Conservation (phyloP, 768 basidiomycete genomes). For the Lactarius deliciosus region DNA sequence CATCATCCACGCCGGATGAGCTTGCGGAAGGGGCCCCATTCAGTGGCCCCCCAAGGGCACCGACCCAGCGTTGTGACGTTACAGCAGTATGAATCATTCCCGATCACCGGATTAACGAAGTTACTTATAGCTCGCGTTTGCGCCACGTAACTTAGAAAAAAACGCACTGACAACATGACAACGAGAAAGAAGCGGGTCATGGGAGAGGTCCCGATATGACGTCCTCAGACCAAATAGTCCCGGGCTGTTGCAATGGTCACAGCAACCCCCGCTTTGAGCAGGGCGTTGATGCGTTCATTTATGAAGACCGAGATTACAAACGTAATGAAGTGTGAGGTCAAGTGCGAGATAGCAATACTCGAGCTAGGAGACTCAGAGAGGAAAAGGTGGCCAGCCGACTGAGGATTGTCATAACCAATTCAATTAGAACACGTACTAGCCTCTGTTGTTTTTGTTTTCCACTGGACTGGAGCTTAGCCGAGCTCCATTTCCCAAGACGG, state of each 20-base stretch:
- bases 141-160: not conserved
- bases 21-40: constrained; percentile 37
- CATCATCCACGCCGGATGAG: constrained; percentile 41
- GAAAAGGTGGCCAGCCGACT: not conserved
- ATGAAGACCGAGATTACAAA: not conserved
- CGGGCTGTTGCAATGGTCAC: too few species aligned
- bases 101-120: constrained; percentile 38
- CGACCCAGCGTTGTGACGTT: constrained; percentile 42
- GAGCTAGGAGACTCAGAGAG: too few species aligned
- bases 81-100: constrained; percentile 43
- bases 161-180: constrained; percentile 23
- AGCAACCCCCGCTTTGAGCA: too few species aligned
- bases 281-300: too few species aligned
- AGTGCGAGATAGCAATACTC: not conserved
- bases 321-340: constrained; percentile 1
- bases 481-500: constrained; percentile 1
- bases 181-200: constrained; percentile 25
- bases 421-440: not conserved
- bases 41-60: constrained; percentile 41
- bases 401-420: not conserved
- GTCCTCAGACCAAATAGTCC: not conserved
- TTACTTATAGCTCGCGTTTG: constrained; percentile 27
- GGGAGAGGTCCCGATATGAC: not conserved
- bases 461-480: not conserved
- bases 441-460: not conserved